Conservation (phyloP, 2,329 filamentous ascomycete species). For the Ophiostoma piceae region DNA sequence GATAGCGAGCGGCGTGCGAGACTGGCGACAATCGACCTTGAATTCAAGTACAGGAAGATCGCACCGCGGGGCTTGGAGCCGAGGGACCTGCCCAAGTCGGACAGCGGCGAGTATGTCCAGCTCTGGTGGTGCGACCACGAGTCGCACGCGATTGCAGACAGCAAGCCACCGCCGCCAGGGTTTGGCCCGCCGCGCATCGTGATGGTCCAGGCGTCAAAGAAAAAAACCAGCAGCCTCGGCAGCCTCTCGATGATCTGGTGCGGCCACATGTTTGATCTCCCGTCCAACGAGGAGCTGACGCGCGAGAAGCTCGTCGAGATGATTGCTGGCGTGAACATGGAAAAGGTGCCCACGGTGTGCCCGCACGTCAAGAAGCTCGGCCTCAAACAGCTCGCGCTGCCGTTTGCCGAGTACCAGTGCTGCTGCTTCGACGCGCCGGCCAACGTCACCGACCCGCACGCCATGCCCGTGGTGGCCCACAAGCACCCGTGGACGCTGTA, state of each 20-base stretch:
- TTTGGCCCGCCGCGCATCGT: neutral
- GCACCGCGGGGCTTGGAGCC: neutral
- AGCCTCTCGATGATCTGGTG: neutral
- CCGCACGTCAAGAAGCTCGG: constrained; percentile 3
- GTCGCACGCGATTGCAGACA: neutral
- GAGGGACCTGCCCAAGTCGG: neutral
- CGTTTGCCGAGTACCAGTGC: constrained; percentile 7
- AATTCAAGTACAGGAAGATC: too few species aligned
- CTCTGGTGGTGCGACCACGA: neutral
- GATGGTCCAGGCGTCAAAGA: neutral
- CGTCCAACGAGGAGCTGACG: neutral
- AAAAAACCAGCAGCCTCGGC: neutral
- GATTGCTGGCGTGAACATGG: neutral
- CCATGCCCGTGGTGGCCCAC: neutral
- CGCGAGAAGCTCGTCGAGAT: neutral
- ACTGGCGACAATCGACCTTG: too few species aligned
- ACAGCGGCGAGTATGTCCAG: neutral
- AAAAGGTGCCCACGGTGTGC: neutral
- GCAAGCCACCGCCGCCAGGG: neutral
- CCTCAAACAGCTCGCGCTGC: constrained; percentile 1
- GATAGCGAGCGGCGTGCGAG: too few species aligned
- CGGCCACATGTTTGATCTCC: neutral
- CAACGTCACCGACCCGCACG: neutral
- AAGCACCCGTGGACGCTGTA: neutral
- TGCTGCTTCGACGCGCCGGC: neutral